These are phyloP conservation scores for Trypanosoma cruzi DNA, from an alignment of 208 protist species.

Conservation along the genomic window DNA sequence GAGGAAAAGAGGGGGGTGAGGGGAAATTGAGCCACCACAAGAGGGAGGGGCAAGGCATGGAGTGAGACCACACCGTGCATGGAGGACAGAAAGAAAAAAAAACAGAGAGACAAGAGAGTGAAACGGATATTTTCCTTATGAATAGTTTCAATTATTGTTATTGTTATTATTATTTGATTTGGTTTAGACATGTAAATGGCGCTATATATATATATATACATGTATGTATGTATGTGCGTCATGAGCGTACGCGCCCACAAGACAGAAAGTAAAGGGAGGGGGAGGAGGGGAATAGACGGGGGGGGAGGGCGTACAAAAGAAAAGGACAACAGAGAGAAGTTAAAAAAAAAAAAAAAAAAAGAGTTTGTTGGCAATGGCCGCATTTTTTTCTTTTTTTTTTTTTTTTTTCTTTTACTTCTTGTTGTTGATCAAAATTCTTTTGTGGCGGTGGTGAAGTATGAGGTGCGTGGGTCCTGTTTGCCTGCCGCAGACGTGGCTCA, in stretches of 20 bases:
- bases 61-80: neutral
- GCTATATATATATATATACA: too few species aligned
- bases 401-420: slow-evolving; percentile 9
- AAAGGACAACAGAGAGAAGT: neutral
- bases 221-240: too few species aligned
- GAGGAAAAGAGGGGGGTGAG: too few species aligned
- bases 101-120: neutral
- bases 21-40: too few species aligned
- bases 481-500: neutral
- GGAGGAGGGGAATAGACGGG: neutral
- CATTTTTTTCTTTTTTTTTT: neutral
- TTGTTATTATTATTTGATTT: too few species aligned
- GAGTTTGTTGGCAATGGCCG: neutral
- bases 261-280: neutral
- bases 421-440: too few species aligned
- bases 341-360: neutral
- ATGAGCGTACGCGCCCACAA: neutral
- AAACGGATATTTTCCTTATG: too few species aligned
- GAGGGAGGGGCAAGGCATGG: neutral
- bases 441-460: too few species aligned
- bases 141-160: too few species aligned
- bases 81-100: neutral
- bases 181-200: too few species aligned
- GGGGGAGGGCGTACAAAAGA: neutral
- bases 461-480: slow-evolving; percentile 1